phyloP scores from a whole-genome alignment of 345 rosid species.

The Aegle marmelos region DNA sequence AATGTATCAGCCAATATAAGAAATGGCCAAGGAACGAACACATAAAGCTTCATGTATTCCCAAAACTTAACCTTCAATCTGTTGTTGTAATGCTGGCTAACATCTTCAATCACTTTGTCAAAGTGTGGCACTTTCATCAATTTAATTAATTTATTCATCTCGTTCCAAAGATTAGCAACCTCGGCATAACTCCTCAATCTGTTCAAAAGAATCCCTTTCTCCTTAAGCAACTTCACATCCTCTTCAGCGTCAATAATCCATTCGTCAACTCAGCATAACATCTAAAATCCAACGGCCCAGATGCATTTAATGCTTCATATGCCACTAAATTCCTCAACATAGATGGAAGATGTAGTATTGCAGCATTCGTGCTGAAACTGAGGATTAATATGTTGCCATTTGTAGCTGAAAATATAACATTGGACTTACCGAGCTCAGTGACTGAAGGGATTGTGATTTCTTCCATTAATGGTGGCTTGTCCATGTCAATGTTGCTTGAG shows the following conservation, averaged over 20 bases:
- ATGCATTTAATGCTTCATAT: slow-evolving; percentile 56
- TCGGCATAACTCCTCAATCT: slow-evolving; percentile 63
- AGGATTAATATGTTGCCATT: slow-evolving; percentile 18
- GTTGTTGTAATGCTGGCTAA: slow-evolving; percentile 52
- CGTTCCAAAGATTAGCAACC: slow-evolving; percentile 75
- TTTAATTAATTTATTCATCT: slow-evolving; percentile 67
- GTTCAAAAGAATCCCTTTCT: slow-evolving; percentile 57
- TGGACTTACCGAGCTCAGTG: slow-evolving; percentile 41
- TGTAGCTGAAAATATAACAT: slow-evolving; percentile 44
- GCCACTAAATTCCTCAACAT: slow-evolving; percentile 72
- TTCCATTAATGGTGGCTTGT: slow-evolving; percentile 56
- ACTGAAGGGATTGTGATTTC: slow-evolving; percentile 79
- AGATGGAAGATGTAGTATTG: slow-evolving; percentile 45
- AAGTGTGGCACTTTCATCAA: slow-evolving; percentile 59
- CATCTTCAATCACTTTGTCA: slow-evolving; percentile 74
- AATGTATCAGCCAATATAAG: slow-evolving; percentile 47
- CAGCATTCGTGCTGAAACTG: slow-evolving; percentile 36
- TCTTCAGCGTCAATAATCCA: slow-evolving; percentile 63
- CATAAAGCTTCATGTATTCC: slow-evolving; percentile 38
- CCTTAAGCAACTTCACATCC: slow-evolving; percentile 67
- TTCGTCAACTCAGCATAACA: too few relatives aligned
- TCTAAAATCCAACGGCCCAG: slow-evolving; percentile 24
- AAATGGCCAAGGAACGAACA: slow-evolving; percentile 65
- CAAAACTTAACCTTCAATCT: slow-evolving; percentile 53
- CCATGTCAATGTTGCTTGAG: neutral